These are phyloP conservation scores for Sporodiniella umbellata DNA, from an alignment of 371 early-diverging fungal species.

Conservation along the genomic window DNA sequence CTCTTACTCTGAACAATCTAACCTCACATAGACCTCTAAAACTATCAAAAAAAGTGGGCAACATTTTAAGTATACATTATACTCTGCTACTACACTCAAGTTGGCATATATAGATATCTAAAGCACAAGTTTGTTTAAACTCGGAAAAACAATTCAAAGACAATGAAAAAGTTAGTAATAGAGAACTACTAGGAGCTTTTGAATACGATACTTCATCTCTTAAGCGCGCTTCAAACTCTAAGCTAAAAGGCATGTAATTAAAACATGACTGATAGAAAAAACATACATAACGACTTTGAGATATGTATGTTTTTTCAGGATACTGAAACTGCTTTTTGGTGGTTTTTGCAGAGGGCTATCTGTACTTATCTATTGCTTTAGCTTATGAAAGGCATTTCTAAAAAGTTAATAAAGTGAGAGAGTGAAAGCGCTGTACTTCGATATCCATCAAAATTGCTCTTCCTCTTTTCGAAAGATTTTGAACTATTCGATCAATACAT, in stretches of 20 bases:
- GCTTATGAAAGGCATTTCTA: background rate
- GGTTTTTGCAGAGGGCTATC: background rate
- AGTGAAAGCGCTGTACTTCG: background rate
- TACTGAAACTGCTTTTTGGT: background rate
- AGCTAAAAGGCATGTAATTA: too few relatives aligned
- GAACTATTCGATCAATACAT: slow-evolving; percentile 4
- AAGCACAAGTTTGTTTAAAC: slow-evolving; percentile 1
- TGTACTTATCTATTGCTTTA: slow-evolving; percentile 1
- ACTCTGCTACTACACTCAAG: slow-evolving; percentile 1
- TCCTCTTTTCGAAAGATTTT: background rate
- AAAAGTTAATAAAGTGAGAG: background rate
- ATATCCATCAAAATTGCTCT: slow-evolving; percentile 6
- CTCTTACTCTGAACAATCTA: slow-evolving; percentile 1
- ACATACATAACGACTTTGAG: background rate
- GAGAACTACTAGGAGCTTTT: background rate
- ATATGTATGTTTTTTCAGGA: background rate
- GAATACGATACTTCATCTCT: too few relatives aligned
- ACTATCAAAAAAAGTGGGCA: slow-evolving; percentile 1
- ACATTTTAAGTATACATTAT: background rate
- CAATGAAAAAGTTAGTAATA: background rate
- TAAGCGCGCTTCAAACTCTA: too few relatives aligned
- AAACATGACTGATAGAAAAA: too few relatives aligned
- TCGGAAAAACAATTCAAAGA: slow-evolving; percentile 1
- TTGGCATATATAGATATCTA: background rate
- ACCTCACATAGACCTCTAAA: background rate